phyloP scores from a whole-genome alignment of 306 rosid species.

The Alnus rubra region DNA sequence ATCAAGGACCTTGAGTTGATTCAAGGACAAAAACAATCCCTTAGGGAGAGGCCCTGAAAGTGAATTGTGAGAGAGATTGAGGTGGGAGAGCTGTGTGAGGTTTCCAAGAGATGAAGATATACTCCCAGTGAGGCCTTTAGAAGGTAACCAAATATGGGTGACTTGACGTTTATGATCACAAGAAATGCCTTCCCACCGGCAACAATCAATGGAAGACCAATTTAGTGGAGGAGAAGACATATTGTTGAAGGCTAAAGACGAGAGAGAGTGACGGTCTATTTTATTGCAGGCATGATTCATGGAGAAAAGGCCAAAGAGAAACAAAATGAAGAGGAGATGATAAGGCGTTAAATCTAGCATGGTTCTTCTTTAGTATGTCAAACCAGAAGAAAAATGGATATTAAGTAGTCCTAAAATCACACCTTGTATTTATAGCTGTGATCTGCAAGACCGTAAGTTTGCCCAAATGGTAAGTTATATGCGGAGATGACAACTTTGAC shows the following conservation, averaged over 20 bases:
- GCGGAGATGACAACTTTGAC: too few species aligned
- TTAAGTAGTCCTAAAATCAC: too few species aligned
- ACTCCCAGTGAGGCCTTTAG: background rate
- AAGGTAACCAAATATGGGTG: background rate
- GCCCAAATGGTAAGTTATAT: background rate
- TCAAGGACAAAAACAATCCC: constrained; percentile 3
- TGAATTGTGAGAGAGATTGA: background rate
- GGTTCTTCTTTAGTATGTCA: too few species aligned
- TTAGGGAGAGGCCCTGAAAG: background rate
- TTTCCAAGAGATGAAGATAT: background rate
- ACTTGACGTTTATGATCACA: background rate
- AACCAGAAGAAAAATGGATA: too few species aligned
- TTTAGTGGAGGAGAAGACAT: background rate
- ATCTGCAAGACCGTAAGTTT: too few species aligned
- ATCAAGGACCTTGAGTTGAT: constrained; percentile 5
- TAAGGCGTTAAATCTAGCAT: too few species aligned
- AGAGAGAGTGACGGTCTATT: background rate
- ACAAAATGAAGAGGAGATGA: too few species aligned
- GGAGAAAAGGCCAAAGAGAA: background rate
- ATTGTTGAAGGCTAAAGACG: background rate
- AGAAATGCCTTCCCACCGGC: background rate
- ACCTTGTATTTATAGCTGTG: too few species aligned
- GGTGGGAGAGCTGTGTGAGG: background rate
- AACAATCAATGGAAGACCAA: constrained; percentile 7
- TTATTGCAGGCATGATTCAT: background rate